phyloP scores from a whole-genome alignment of 2,329 filamentous ascomycete species.

The Parasarocladium wereldwijsianum region DNA sequence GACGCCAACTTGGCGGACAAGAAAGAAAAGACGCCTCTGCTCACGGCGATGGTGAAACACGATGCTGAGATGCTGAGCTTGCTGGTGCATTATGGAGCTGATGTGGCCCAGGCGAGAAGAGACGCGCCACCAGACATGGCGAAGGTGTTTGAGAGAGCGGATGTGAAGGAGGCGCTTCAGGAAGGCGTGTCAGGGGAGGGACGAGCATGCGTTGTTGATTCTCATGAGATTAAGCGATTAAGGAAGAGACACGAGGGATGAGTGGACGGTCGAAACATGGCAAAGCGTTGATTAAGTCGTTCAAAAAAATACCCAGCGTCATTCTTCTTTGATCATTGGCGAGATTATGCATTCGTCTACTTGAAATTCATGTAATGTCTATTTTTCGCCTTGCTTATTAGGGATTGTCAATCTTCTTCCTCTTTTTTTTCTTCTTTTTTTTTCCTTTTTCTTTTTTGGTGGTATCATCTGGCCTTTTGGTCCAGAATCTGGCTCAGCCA shows the following conservation, averaged over 20 bases:
- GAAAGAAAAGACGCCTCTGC: slow-evolving; percentile 16
- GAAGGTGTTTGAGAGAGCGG: slow-evolving; percentile 10
- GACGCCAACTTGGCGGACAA: slow-evolving; percentile 17
- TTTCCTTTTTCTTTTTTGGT: no score
- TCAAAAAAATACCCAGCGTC: background rate
- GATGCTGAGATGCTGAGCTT: slow-evolving; percentile 14
- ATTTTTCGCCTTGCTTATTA: background rate
- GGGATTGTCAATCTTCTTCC: no score
- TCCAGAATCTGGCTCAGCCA: slow-evolving; percentile 58
- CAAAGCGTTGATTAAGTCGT: no score
- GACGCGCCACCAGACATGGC: slow-evolving; percentile 12
- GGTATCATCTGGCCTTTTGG: slow-evolving; percentile 1
- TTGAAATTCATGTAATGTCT: background rate
- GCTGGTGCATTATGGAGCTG: slow-evolving; percentile 14
- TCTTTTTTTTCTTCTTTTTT: no score
- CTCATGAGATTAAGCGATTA: no score
- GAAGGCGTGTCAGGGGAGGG: no score
- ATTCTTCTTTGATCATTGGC: background rate
- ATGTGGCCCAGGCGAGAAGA: slow-evolving; percentile 8
- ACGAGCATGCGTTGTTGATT: no score
- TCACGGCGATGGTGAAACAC: slow-evolving; percentile 15
- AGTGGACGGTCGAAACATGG: no score
- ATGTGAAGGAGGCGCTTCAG: slow-evolving; percentile 13
- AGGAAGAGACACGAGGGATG: no score
- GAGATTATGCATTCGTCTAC: background rate